Evolutionary conservation across 768 basidiomycete species (phyloP).

Genomic region (Leccinum fibrillosum): DNA sequence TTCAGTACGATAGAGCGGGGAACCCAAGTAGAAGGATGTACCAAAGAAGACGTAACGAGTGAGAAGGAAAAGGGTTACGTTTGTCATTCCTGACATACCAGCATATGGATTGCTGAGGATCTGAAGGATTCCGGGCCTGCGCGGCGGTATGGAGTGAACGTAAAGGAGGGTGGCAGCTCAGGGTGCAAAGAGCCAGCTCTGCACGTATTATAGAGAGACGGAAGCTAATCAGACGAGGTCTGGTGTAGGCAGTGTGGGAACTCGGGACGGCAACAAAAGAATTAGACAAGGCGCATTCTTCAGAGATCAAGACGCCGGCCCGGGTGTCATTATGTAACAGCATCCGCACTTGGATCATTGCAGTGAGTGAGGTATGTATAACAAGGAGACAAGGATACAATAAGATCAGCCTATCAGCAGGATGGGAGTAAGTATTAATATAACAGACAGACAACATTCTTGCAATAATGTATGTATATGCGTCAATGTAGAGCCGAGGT

Average conservation of each 20-base stretch:
- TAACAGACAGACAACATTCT: conserved; percentile 13
- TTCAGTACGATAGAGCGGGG: not conserved
- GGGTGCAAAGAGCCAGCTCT: conserved; percentile 30
- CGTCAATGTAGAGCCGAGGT: not conserved
- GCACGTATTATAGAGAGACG: conserved; percentile 6
- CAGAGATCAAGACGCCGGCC: not conserved
- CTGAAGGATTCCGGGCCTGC: conserved; percentile 18
- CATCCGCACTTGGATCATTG: not conserved
- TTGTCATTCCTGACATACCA: conserved; percentile 38
- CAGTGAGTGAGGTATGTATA: conserved; percentile 9
- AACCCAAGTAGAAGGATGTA: conserved; percentile 21
- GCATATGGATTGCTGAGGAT: conserved; percentile 28
- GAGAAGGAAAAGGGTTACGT: conserved; percentile 37
- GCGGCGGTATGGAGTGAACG: conserved; percentile 28
- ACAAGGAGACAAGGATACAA: conserved; percentile 13
- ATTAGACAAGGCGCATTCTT: not conserved
- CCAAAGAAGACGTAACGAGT: conserved; percentile 63
- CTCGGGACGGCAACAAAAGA: not conserved
- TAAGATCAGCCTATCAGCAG: conserved; percentile 17
- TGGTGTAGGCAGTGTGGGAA: conserved; percentile 20
- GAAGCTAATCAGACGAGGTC: conserved; percentile 5
- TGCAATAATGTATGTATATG: conserved; percentile 26
- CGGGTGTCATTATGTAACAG: not conserved
- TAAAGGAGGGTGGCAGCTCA: not conserved
- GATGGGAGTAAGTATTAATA: conserved; percentile 14